Evolutionary conservation across 495 filamentous ascomycete genomes (phyloP), one percentile per base, ranked within the genome.

Genomic region (Daldinia concentrica): DNA sequence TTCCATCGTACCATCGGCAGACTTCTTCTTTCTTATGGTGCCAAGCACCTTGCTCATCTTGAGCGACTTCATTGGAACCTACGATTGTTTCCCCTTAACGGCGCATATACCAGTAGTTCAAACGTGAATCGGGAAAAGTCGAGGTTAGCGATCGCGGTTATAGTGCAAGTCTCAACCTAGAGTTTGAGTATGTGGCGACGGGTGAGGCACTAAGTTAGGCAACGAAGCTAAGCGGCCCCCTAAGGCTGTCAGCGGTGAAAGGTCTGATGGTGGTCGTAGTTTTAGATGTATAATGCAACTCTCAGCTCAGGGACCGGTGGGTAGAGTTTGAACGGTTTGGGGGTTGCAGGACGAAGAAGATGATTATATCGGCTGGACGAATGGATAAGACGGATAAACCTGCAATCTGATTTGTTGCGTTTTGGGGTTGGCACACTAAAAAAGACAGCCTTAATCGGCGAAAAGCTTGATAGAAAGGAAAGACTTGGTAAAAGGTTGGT

Each of bases 21-120:
- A 77, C 22, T 78, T 79, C 55, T 77, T 78, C 66, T 78, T 80
- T 72, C 81, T 86, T 66, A 88, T 80, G 75, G 78, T 84, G 73
- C 83, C 83, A 52, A 88, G 79, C 82, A 87, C 81, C 79, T 81
- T 85, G 75, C 82, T 85, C 80, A 86, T 81, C 68, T 80, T 83
- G 68, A 88, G 82, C 58, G 79, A 76, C 79, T 83, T 85, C 85
- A 86, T 87, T 27, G 58, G 22, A 32, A 22, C 58, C 29, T 51
- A 2, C 15, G 19, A 41, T 55, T 63, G 24, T 17, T 57, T 62
- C 34, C 54, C 59, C 61, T 58, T 61, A 69, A 32, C 45, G 12
- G 52, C 61, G 54, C 62, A 73, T 73, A 57, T 24, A 29, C 5
- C 52, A 41, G 50, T 55, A 39, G 37, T 36, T 54, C 36, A 27